Base-by-base conservation (phyloP, 371 early-diverging fungal genomes). In the Mortierella sp. region DNA sequence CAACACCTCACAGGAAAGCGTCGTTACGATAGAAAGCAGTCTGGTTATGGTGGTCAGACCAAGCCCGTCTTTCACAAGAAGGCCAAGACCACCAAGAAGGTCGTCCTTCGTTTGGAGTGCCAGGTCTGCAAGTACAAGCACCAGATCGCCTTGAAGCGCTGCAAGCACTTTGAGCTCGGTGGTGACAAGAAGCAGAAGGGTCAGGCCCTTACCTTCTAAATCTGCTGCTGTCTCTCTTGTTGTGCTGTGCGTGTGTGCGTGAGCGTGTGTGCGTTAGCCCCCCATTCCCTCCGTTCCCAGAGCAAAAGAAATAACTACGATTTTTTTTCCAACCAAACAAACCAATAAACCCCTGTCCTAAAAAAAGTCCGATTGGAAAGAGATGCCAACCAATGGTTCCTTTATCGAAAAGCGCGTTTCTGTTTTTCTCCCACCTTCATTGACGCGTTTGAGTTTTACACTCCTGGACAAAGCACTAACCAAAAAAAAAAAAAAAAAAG, bases 81-180 rank as follows among this genome's bases (percentile, higher is more conserved):
- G 92, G 98, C 98, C 89, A 98, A 98, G 95, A 98, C 98, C 85
- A 99, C 99, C 92, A 99, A 99, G 96, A 99, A 99, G 96, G 93
- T 99, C 88, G 98, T 98, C 70, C 94, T 99, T 80, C 97, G 99
- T 94, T 91, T 99, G 73, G 99, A 99, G 93, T 99, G 99, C 94
- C 96, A 95, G 82, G 95, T 93, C 88, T 99, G 99, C 96, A 98
- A 98, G 95, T 94, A 95, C 93, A 97, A 97, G 95, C 92, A 94
- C 88, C 98, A 98, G 93, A 91, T 96, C 71, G 93, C 98, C 78
- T 88, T 98, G 89, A 98, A 99, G 96, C 97, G 99, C 87, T 98
- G 99, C 95, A 99, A 99, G 95, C 99, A 98, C 96, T 99, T 99
- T 90, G 98, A 99, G 92, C 95, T 99, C 77, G 99, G 99, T 91